Conservation (phyloP, 345 rosid genomes). For the Psidium friedrichsthalianum region DNA sequence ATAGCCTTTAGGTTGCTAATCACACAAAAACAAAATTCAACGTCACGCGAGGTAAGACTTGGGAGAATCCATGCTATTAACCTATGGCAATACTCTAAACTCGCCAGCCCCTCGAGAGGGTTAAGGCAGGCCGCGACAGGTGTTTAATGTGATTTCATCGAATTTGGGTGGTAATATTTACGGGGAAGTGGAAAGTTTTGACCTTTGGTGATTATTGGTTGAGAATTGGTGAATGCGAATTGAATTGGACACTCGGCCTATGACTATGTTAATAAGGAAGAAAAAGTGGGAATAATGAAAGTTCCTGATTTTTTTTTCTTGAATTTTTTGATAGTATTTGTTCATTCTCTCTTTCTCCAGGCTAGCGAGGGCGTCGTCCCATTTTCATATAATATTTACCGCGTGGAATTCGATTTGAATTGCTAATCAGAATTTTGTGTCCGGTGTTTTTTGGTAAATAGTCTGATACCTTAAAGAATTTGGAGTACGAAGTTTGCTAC, state of each 20-base stretch:
- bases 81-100: no score
- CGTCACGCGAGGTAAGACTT: no score
- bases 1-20: no score
- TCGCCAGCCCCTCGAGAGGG: no score
- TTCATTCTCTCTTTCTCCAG: background rate
- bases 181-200: background rate
- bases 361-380: accelerated
- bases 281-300: background rate
- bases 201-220: background rate
- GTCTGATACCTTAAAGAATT: conserved; percentile 88
- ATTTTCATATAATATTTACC: background rate
- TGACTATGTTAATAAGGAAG: background rate
- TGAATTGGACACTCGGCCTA: background rate
- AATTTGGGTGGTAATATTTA: background rate
- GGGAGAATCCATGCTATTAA: no score
- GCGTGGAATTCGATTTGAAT: background rate
- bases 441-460: conserved; percentile 23
- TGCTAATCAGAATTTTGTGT: background rate
- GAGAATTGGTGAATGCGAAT: background rate
- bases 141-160: background rate
- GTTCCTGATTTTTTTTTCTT: background rate
- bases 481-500: conserved; percentile 80
- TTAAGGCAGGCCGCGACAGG: background rate
- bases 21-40: no score
- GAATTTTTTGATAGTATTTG: background rate